phyloP scores from a whole-genome alignment of 108 stramenopile species.

The Skeletonema marinoi region DNA sequence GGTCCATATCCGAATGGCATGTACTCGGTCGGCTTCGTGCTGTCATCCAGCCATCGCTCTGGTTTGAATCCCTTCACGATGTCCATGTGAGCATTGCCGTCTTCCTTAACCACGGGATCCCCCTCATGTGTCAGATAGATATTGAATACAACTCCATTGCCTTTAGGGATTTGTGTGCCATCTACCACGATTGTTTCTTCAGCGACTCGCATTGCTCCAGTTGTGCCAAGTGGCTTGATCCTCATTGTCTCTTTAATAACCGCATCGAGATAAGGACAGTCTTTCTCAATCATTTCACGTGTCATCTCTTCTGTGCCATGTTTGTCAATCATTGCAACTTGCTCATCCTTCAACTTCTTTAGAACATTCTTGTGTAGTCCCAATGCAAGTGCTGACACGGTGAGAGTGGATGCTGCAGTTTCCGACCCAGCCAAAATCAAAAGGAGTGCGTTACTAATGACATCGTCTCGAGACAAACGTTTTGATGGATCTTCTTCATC shows the following conservation, averaged over 20 bases:
- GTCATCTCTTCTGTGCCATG: constrained; percentile 32
- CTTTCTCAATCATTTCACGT: constrained; percentile 46
- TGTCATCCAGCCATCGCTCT: constrained; percentile 43
- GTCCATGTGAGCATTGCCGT: constrained; percentile 48
- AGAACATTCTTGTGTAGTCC: constrained; percentile 53
- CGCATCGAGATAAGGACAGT: constrained; percentile 51
- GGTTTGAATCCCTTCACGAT: constrained; percentile 51
- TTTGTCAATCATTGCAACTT: constrained; percentile 29
- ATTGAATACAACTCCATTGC: constrained; percentile 48
- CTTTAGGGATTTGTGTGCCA: constrained; percentile 56
- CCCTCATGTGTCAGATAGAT: constrained; percentile 36
- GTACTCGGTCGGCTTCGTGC: constrained; percentile 43
- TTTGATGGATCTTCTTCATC: constrained; percentile 43
- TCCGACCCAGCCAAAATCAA: constrained; percentile 58
- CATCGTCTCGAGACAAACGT: constrained; percentile 32
- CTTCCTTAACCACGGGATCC: constrained; percentile 30
- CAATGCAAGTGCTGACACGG: constrained; percentile 40
- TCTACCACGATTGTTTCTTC: constrained; percentile 50
- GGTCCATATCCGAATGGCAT: constrained; percentile 59
- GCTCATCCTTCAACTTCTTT: constrained; percentile 55
- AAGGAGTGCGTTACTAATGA: constrained; percentile 54
- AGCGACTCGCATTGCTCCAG: constrained; percentile 33
- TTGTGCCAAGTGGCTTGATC: constrained; percentile 40
- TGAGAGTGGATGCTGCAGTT: constrained; percentile 53
- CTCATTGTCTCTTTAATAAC: constrained; percentile 57